Evolutionary conservation across 2,329 filamentous ascomycete species (phyloP), one percentile per base, ranked within the genome.

Genomic region (Trichoderma sp.): DNA sequence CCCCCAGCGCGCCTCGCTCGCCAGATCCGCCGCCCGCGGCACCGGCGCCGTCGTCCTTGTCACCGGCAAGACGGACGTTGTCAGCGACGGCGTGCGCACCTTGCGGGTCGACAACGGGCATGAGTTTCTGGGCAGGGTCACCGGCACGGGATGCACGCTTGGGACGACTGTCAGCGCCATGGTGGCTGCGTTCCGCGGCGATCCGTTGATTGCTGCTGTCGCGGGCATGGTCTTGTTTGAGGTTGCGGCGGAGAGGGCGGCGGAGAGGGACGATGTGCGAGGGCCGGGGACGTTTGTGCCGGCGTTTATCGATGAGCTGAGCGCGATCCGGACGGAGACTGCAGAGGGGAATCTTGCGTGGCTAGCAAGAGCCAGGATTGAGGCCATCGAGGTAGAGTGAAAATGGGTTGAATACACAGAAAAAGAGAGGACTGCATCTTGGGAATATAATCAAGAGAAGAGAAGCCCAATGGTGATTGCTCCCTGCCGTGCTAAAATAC

Each of bases 261-360:
- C 92, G 0, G 86, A 86, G 74, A 82, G 87, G 63, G 68, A 80
- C 0, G 84, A 89, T 70, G 92, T 95, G 3, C 84, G 83, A 68
- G 94, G 94, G 0, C 93, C 94, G 0, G 94, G 94, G 0, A 92
- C 89, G 0, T 97, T 97, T 81, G 89, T 96, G 13, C 90, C 93
- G 0, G 90, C 90, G 0, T 94, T 97, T 74, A 80, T 97, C 50
- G 94, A 98, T 73, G 91, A 87, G 78, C 73, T 90, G 70, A 84
- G 84, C 72, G 76, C 76, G 27, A 73, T 88, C 19, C 78, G 86
- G 65, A 80, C 80, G 70, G 81, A 81, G 35, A 85, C 86, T 3
- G 79, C 78, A 0, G 74, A 76, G 5, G 84, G 83, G 0, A 80
- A 88, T 69, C 59, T 81, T 8, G 71, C 70, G 7, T 91, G 88